Percentiles rank a stretch among this genome's conserved stretches.
Conservation (phyloP, 164 flowering plant species). For the Stephania japonica region DNA sequence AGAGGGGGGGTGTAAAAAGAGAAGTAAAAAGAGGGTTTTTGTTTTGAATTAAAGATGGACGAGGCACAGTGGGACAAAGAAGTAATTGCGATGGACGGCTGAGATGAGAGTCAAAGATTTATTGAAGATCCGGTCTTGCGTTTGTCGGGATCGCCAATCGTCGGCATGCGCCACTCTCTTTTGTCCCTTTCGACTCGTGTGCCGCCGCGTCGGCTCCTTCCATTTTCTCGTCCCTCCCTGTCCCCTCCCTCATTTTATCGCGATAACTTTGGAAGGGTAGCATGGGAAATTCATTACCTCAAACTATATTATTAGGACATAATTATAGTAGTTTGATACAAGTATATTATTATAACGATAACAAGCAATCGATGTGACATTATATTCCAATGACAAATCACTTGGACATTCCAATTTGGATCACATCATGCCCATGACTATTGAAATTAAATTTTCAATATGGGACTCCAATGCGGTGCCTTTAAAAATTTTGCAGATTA, state of each 20-base stretch:
- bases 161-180: constrained; percentile 6
- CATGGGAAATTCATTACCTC: neutral
- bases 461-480: no score
- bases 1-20: no score
- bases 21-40: neutral
- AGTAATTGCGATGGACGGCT: constrained; percentile 5
- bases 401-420: no score
- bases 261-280: neutral
- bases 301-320: neutral
- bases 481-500: no score
- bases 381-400: no score
- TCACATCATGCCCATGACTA: no score
- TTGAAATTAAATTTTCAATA: no score
- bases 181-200: constrained; percentile 9
- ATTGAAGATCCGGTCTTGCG: constrained; percentile 10
- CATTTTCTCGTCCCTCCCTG: constrained; percentile 2
- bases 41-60: neutral
- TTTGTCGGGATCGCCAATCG: constrained; percentile 9
- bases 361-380: no score
- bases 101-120: constrained; percentile 9
- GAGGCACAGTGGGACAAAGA: neutral
- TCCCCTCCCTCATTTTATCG: neutral
- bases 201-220: constrained; percentile 1
- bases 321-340: no score
- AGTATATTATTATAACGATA: no score